Percentiles rank a stretch among this genome's conserved stretches.
These are phyloP conservation scores for Cryphonectria carpinicola DNA, from an alignment of 2,329 filamentous ascomycete species.

Conservation along the genomic window DNA sequence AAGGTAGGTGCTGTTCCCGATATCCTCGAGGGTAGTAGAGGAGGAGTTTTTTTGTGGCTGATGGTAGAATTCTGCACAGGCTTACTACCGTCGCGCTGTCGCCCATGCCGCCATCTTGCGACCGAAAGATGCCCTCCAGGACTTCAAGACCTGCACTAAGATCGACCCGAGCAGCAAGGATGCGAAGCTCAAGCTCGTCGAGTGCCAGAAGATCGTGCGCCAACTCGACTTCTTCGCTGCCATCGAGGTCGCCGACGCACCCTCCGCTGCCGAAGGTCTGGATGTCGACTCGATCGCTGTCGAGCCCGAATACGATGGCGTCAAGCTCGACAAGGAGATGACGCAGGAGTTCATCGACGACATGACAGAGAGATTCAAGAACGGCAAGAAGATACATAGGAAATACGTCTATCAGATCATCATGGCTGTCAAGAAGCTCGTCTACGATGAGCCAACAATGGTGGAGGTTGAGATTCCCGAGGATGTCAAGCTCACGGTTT, in stretches of 20 bases:
- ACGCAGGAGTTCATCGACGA: conserved; percentile 96
- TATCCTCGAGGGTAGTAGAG: neutral
- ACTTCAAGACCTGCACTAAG: conserved; percentile 89
- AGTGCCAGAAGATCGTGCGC: conserved; percentile 94
- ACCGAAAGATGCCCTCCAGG: conserved; percentile 84
- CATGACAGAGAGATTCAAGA: conserved; percentile 96
- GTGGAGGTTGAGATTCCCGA: conserved; percentile 84
- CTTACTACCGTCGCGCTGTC: conserved; percentile 91
- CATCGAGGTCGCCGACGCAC: conserved; percentile 90
- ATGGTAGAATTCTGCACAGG: conserved; percentile 53
- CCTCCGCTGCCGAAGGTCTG: conserved; percentile 87
- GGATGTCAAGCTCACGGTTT: conserved; percentile 84
- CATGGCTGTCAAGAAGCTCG: conserved; percentile 83
- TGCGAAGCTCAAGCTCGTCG: conserved; percentile 85
- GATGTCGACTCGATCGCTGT: conserved; percentile 85
- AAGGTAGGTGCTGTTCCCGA: conserved; percentile 64
- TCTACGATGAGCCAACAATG: conserved; percentile 95
- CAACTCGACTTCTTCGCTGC: conserved; percentile 91
- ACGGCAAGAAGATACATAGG: conserved; percentile 89
- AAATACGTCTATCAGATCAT: conserved; percentile 99
- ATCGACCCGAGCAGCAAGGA: conserved; percentile 88
- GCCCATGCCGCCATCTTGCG: conserved; percentile 90
- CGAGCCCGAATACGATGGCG: conserved; percentile 85
- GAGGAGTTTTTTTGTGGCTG: conserved; percentile 12
- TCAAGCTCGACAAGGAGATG: conserved; percentile 78